phyloP scores from a whole-genome alignment of 2,329 filamentous ascomycete species.

The Talaromyces sp. region DNA sequence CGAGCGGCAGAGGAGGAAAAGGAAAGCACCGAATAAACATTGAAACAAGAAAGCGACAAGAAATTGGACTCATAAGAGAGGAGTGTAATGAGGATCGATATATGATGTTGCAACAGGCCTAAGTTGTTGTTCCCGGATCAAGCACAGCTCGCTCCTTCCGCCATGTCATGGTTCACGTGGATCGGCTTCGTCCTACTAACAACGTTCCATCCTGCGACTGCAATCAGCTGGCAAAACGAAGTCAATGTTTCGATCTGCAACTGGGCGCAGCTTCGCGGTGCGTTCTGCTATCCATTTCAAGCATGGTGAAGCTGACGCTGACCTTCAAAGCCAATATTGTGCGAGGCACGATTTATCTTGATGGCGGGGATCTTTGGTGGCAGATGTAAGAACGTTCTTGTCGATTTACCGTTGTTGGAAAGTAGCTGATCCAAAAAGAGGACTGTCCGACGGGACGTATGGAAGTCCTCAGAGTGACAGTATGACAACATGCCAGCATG shows the following conservation, averaged over 20 bases:
- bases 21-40: neutral
- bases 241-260: conserved; percentile 56
- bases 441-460: conserved; percentile 42
- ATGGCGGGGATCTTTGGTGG: conserved; percentile 58
- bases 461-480: conserved; percentile 32
- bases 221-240: conserved; percentile 33
- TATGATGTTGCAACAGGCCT: neutral
- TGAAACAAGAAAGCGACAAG: too few relatives aligned
- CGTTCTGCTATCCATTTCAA: conserved; percentile 6
- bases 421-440: conserved; percentile 18
- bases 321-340: conserved; percentile 50
- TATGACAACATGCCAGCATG: conserved; percentile 19
- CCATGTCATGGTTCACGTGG: neutral
- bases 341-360: conserved; percentile 60
- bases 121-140: neutral
- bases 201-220: neutral
- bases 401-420: neutral
- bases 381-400: conserved; percentile 24
- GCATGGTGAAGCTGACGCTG: neutral
- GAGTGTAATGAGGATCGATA: neutral
- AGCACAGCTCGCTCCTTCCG: neutral
- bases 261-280: conserved; percentile 46
- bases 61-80: neutral
- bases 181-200: neutral
- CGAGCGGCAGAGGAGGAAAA: neutral